These are phyloP conservation scores for Carpinus fangiana DNA, from an alignment of 306 rosid species.

Conservation along the genomic window DNA sequence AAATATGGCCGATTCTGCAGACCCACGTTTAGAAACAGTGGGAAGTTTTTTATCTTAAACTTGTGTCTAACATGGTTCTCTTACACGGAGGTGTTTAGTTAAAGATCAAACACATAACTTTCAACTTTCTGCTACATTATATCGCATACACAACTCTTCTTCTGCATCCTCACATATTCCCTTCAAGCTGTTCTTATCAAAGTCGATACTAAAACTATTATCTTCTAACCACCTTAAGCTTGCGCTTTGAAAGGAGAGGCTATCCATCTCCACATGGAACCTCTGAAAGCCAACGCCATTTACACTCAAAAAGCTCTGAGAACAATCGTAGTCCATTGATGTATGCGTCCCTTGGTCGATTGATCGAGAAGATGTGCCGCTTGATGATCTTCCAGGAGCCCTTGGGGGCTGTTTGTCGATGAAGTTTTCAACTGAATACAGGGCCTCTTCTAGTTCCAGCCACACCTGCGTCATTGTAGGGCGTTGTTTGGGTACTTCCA, in stretches of 20 bases:
- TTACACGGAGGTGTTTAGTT: no score
- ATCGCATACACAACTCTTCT: constrained; percentile 14
- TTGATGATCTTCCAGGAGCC: constrained; percentile 23
- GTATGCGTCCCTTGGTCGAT: constrained; percentile 8
- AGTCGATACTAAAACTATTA: constrained; percentile 48
- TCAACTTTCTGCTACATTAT: no score
- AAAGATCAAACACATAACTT: no score
- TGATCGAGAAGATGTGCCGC: constrained; percentile 19
- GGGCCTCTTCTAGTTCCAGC: constrained; percentile 63
- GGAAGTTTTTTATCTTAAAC: no score
- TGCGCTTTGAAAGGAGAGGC: constrained; percentile 54
- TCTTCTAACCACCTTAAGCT: constrained; percentile 64
- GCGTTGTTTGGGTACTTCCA: constrained; percentile 58
- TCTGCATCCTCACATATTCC: constrained; percentile 25
- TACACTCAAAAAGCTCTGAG: constrained; percentile 66
- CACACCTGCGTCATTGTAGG: constrained; percentile 76
- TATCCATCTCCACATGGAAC: constrained; percentile 64
- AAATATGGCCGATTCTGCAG: background rate
- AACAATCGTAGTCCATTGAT: constrained; percentile 40
- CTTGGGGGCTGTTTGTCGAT: constrained; percentile 28
- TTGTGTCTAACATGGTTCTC: no score
- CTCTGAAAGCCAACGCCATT: constrained; percentile 61
- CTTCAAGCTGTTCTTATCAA: constrained; percentile 34
- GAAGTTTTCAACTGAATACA: constrained; percentile 42
- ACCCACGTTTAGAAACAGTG: no score